phyloP scores from a whole-genome alignment of 192 early-diverging fungal genomes.

The Phycomyces blakesleeanus region DNA sequence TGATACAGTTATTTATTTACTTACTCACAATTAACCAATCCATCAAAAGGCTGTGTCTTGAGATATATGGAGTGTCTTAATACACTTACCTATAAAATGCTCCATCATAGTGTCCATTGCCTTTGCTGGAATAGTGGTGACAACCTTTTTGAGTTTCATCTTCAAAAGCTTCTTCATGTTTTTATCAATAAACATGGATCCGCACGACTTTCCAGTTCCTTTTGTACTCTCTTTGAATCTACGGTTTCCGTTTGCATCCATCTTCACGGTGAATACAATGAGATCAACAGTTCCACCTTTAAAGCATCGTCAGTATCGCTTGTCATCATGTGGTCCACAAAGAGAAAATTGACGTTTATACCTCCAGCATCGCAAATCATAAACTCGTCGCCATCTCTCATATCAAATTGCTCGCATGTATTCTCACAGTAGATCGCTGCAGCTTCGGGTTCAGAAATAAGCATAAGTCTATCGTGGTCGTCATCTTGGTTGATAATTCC shows the following conservation, averaged over 20 bases:
- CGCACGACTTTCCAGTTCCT: conserved; percentile 47
- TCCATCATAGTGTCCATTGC: conserved; percentile 35
- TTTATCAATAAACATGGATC: conserved; percentile 51
- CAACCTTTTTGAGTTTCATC: conserved; percentile 23
- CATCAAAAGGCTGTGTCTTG: no score
- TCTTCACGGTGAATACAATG: conserved; percentile 44
- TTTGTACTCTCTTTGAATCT: conserved; percentile 43
- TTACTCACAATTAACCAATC: no score
- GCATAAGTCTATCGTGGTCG: conserved; percentile 38
- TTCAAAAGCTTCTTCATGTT: conserved; percentile 41
- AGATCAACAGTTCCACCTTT: conserved; percentile 50
- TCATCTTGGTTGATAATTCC: conserved; percentile 40
- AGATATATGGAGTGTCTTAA: not conserved
- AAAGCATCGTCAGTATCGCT: not conserved
- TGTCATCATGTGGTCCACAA: no score
- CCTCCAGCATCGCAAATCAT: conserved; percentile 56
- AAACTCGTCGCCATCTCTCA: conserved; percentile 47
- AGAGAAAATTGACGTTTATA: conserved; percentile 8
- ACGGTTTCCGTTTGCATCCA: conserved; percentile 25
- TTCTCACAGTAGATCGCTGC: conserved; percentile 53
- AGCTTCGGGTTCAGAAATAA: conserved; percentile 52
- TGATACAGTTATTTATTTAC: not conserved
- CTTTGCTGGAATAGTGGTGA: conserved; percentile 14
- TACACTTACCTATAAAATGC: conserved; percentile 24
- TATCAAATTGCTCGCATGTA: conserved; percentile 47